phyloP scores from a whole-genome alignment of 2,329 filamentous ascomycete species.

The Septoria petroselini region DNA sequence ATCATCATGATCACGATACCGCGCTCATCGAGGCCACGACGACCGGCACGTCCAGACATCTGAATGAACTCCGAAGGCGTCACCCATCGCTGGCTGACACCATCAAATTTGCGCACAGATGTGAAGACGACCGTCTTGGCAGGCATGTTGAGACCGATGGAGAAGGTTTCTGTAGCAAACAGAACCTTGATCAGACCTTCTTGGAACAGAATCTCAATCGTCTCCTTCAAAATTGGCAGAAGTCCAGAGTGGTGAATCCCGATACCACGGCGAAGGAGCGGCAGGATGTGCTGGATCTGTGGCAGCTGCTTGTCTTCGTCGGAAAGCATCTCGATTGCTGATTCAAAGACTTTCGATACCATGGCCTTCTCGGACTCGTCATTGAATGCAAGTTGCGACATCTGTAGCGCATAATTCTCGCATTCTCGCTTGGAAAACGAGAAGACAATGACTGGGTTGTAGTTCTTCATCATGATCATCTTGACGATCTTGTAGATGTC shows the following conservation, averaged over 20 bases:
- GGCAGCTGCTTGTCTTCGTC: slow-evolving; percentile 85
- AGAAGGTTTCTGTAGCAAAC: slow-evolving; percentile 97
- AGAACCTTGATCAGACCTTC: slow-evolving; percentile 97
- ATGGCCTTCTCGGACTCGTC: slow-evolving; percentile 92
- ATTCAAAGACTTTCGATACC: slow-evolving; percentile 91
- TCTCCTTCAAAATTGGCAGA: slow-evolving; percentile 94
- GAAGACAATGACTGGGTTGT: slow-evolving; percentile 98
- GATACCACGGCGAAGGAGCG: slow-evolving; percentile 84
- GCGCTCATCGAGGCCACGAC: slow-evolving; percentile 93
- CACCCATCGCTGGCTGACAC: slow-evolving; percentile 72
- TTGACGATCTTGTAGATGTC: slow-evolving; percentile 98
- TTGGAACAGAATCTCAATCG: slow-evolving; percentile 97
- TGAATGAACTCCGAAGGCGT: slow-evolving; percentile 97
- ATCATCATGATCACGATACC: slow-evolving; percentile 99
- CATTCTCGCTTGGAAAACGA: slow-evolving; percentile 99
- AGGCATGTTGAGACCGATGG: slow-evolving; percentile 97
- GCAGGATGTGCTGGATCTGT: slow-evolving; percentile 87
- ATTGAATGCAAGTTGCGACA: slow-evolving; percentile 88
- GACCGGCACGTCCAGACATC: slow-evolving; percentile 95
- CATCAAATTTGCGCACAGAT: slow-evolving; percentile 92
- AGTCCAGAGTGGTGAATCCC: slow-evolving; percentile 96
- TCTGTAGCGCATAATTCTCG: slow-evolving; percentile 82
- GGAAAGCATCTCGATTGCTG: slow-evolving; percentile 85
- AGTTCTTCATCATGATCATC: slow-evolving; percentile 98
- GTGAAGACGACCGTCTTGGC: slow-evolving; percentile 99